Evolutionary conservation across 495 filamentous ascomycete species (phyloP).

Genomic region (Aspergillus cristatus): DNA sequence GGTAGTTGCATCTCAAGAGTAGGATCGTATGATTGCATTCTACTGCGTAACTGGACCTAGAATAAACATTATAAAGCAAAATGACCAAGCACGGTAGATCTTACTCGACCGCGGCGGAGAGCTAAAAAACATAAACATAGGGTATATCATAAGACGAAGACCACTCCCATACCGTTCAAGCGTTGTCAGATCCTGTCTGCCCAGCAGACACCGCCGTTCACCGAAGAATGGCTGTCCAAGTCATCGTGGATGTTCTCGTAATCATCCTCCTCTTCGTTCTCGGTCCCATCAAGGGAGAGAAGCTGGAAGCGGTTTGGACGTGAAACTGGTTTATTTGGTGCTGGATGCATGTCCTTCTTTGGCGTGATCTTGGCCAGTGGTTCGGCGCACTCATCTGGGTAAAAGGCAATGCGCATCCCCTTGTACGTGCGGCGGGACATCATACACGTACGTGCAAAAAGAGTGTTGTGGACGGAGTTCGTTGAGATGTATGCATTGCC

Average conservation of each 20-base stretch:
- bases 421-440: constrained; percentile 69
- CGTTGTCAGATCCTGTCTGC: neutral
- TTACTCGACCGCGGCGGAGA: too few relatives aligned
- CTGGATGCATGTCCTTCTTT: constrained; percentile 23
- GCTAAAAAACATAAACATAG: too few relatives aligned
- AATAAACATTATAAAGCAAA: too few relatives aligned
- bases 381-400: constrained; percentile 63
- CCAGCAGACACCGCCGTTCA: constrained; percentile 8
- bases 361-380: constrained; percentile 36
- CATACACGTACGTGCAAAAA: constrained; percentile 71
- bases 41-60: too few relatives aligned
- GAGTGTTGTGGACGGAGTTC: constrained; percentile 69
- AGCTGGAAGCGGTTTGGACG: constrained; percentile 56
- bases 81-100: too few relatives aligned
- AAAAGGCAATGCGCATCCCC: constrained; percentile 61
- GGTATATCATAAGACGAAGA: too few relatives aligned
- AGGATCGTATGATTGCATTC: too few relatives aligned
- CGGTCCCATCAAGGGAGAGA: constrained; percentile 45
- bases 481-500: constrained; percentile 57
- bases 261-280: constrained; percentile 22
- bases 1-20: too few relatives aligned
- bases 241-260: constrained; percentile 10
- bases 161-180: too few relatives aligned
- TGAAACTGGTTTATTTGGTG: constrained; percentile 25
- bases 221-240: constrained; percentile 1